Conservation (phyloP, 2,329 filamentous ascomycete species). For the Phialemoniopsis sp. region DNA sequence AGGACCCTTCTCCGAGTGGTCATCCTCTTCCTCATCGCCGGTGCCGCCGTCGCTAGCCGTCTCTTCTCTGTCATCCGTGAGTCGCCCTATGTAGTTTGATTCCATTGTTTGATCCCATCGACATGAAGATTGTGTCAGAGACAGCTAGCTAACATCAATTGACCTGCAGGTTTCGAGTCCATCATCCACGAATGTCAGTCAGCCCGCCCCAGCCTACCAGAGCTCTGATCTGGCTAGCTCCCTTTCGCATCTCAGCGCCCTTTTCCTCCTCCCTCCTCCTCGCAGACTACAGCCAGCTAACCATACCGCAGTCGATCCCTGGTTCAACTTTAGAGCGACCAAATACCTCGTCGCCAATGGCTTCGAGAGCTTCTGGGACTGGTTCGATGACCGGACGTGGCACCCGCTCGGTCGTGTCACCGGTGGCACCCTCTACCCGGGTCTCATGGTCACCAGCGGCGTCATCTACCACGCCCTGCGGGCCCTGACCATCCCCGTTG, state of each 20-base stretch:
- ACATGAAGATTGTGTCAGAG: no score
- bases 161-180: conserved; percentile 77
- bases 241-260: neutral
- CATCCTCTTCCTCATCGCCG: conserved; percentile 88
- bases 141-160: conserved; percentile 26
- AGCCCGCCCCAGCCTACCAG: conserved; percentile 1
- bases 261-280: conserved; percentile 2
- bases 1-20: conserved; percentile 82
- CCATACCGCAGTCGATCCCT: conserved; percentile 76
- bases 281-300: conserved; percentile 20
- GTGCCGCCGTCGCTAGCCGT: conserved; percentile 85
- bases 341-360: conserved; percentile 97
- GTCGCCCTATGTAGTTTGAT: no score
- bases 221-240: no score
- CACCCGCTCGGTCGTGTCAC: conserved; percentile 97
- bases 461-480: conserved; percentile 93
- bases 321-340: conserved; percentile 99
- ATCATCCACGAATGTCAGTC: conserved; percentile 98
- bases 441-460: conserved; percentile 98
- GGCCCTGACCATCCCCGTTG: conserved; percentile 84
- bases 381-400: conserved; percentile 99
- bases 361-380: conserved; percentile 99
- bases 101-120: no score
- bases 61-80: conserved; percentile 97
- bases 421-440: conserved; percentile 96